Evolutionary conservation across 495 filamentous ascomycete genomes (phyloP), one percentile per base, ranked within the genome.

Genomic region (Penicillium pulvis): DNA sequence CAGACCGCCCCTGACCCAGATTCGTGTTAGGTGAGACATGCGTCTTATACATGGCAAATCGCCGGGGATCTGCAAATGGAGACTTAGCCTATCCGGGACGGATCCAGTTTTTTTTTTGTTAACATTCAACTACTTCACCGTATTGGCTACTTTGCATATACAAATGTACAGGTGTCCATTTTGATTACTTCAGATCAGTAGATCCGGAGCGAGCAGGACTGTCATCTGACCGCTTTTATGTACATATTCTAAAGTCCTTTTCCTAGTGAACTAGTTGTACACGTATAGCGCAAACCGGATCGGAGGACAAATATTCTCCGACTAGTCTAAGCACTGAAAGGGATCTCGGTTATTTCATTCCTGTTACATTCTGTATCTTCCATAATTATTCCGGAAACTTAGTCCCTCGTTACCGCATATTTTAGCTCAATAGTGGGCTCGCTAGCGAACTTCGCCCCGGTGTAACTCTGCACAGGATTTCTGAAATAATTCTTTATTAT

Each of bases 291-390:
- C 20, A 2, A 28, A 28, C 4, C 28, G 28, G 28, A 28, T 56
- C 63, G 66, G 61, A 62, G 23, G 56, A 53, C 51, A 64, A 56
- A 53, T n/a, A 45, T 50, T 26, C 63, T 59, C 65, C 63, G 46
- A 31, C 16, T 19, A 1, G 11, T 28, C 5, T 24, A 26, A 19
- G 23, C 20, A 23, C 20, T 23, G 20, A 3, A 57, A 51, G 53
- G 53, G 53, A 53, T 64, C 64, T 67, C 64, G 64, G 61, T 48
- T 36, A 36, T 4, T 36, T 64, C 64, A 46, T 57, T 30, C 51
- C 60, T 46, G 62, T 62, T 61, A 59, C 61, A 67, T 64, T 49
- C 28, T 28, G 28, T 4, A 28, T 47, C 46, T 55, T 28, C 35
- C 35, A 23, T 53, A 9, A 44, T 26, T 51, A 17, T 17, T 44